A percentile compares a stretch with the other conserved stretches of the same genome.
These are phyloP conservation scores for Geotrichum reessii DNA, from an alignment of 1,139 yeast species.

Conservation along the genomic window DNA sequence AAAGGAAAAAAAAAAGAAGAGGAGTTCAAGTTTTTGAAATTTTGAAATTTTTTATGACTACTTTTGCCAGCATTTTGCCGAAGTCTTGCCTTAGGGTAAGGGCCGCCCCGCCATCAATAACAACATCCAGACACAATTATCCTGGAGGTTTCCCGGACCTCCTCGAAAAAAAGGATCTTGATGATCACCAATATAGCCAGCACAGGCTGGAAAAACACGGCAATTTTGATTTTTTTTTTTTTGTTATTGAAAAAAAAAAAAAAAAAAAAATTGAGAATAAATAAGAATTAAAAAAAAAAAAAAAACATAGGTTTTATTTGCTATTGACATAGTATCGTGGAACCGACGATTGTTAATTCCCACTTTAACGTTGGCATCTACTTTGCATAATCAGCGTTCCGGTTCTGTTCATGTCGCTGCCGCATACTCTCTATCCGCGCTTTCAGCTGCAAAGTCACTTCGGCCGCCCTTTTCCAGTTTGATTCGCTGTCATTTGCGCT, in stretches of 20 bases:
- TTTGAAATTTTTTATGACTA: not conserved
- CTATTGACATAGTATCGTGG: not conserved
- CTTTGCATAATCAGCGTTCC: not conserved
- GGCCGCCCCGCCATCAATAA: not conserved
- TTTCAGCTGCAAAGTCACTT: slow-evolving; percentile 75
- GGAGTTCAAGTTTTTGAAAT: not conserved
- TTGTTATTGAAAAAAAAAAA: not conserved
- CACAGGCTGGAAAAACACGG: not conserved
- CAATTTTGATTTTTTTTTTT: not conserved
- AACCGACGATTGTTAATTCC: not conserved
- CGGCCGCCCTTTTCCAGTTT: slow-evolving; percentile 85
- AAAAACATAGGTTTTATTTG: not conserved
- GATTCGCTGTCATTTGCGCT: not conserved
- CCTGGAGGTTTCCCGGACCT: not conserved
- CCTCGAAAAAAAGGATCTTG: not conserved
- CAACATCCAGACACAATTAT: not conserved
- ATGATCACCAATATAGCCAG: not conserved
- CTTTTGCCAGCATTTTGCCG: slow-evolving; percentile 3
- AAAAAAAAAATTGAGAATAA: no score
- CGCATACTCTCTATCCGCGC: slow-evolving; percentile 89
- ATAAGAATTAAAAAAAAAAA: not conserved
- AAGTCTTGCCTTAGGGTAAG: slow-evolving; percentile 8
- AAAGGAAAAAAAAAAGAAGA: not conserved
- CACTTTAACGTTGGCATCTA: not conserved
- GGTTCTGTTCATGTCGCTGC: slow-evolving; percentile 35